Base-by-base conservation (phyloP, 441 rosid species). In the Gossypium trilobum region DNA sequence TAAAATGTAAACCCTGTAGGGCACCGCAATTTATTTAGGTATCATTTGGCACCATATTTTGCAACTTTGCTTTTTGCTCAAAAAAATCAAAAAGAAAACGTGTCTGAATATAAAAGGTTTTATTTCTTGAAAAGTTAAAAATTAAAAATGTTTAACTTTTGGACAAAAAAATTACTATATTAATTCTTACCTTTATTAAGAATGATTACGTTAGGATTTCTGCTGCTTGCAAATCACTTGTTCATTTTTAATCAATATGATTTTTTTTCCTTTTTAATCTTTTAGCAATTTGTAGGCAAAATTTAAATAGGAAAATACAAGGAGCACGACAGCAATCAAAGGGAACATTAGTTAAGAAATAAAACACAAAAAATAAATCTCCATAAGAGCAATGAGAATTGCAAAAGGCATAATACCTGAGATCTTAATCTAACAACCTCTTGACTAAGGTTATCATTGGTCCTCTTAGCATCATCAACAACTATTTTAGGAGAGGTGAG, bases 401-500 rank as follows among this genome's bases (percentile, higher is more conserved):
- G 14, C 14, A 55, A 64, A 66, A 74, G 69, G 17, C 33, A 5
- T 20, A 44, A 54, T 77, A 87, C 99, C 91, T 92, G 97, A 9
- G 92, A 88, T 85, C 97, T 85, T 79, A 92, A 84, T 87, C 85
- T 89, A 70, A 83, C 71, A 76, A 89, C 91, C 79, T 90, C 99
- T 87, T 91, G 93, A 83, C 86, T 83, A 71, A 85, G 88, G 79
- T 81, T 79, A 79, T 87, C 97, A 58, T 86, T 89, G 77, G 88
- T 78, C 86, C 85, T 83, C 78, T 82, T 90, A 68, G 87, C 85
- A 78, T 88, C 96, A 86, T 86, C 91, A 70, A 86, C 89, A 29
- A 80, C 60, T 16, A 91, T 44, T 82, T 80, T 92, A 10, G 97
- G 96, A 25, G 97, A 87, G 46, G 90, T 80, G 52, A 90, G 93